phyloP scores from a whole-genome alignment of 257 asterid species.

The Cinchona pubescens region DNA sequence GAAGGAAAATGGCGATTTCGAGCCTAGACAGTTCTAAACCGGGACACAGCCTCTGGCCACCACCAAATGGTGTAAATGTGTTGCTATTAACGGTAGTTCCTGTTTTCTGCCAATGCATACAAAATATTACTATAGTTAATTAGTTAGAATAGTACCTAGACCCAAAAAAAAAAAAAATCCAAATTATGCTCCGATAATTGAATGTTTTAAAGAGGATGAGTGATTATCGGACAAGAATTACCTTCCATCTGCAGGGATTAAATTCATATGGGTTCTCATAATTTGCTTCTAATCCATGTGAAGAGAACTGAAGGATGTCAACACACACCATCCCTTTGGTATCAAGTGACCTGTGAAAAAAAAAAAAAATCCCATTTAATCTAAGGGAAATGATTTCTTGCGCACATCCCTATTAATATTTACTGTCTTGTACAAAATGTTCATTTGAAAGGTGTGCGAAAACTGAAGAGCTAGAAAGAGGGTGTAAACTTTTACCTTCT shows the following conservation, averaged over 20 bases:
- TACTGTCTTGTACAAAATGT: no score
- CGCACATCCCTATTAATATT: no score
- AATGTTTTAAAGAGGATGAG: neutral
- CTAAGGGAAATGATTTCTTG: no score
- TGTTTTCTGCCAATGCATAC: slow-evolving; percentile 35
- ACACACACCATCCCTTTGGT: slow-evolving; percentile 90
- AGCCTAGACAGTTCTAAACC: slow-evolving; percentile 92
- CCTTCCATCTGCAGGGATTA: slow-evolving; percentile 98
- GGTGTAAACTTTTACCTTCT: no score
- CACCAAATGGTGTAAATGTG: slow-evolving; percentile 87
- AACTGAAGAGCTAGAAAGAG: no score
- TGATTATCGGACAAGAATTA: slow-evolving; percentile 11
- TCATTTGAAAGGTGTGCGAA: no score
- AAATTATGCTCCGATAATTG: neutral
- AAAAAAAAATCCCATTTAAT: neutral
- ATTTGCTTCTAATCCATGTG: slow-evolving; percentile 78
- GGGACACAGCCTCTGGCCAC: slow-evolving; percentile 97
- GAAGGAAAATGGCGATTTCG: slow-evolving; percentile 84
- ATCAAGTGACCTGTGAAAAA: slow-evolving; percentile 64
- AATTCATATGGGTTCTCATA: slow-evolving; percentile 77
- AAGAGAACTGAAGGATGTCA: slow-evolving; percentile 80
- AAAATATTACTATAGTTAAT: neutral
- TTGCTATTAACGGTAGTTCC: slow-evolving; percentile 48
- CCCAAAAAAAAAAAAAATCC: neutral
- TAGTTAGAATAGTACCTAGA: neutral